Evolutionary conservation across 2,329 filamentous ascomycete species (phyloP).

Genomic region (Colletotrichum truncatum): DNA sequence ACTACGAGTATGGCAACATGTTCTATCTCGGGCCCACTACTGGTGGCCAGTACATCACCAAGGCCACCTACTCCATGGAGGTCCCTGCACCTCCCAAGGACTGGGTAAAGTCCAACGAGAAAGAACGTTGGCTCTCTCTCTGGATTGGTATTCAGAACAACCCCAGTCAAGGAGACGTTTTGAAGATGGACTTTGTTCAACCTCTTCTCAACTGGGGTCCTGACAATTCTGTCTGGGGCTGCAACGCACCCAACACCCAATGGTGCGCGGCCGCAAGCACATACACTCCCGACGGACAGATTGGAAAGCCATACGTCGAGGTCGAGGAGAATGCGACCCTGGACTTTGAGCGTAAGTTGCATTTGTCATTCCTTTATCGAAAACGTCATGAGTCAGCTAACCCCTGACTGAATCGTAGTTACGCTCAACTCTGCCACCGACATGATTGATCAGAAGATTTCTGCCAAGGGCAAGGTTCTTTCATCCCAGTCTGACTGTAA

Average conservation of each 20-base stretch:
- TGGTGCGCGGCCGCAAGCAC: constrained; percentile 17
- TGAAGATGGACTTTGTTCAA: constrained; percentile 18
- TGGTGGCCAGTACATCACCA: constrained; percentile 25
- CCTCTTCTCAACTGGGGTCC: constrained; percentile 20
- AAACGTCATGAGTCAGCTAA: neutral
- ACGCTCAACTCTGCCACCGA: constrained; percentile 11
- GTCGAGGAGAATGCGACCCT: constrained; percentile 2
- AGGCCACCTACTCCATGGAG: constrained; percentile 32
- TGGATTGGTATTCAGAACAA: constrained; percentile 19
- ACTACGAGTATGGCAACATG: constrained; percentile 21
- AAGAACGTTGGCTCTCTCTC: constrained; percentile 4
- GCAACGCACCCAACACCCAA: constrained; percentile 15
- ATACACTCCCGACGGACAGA: constrained; percentile 7
- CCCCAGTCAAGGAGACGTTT: constrained; percentile 3
- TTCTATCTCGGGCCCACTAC: constrained; percentile 17
- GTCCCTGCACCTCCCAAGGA: constrained; percentile 8
- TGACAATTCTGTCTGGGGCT: constrained; percentile 9
- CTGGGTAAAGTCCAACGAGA: constrained; percentile 15
- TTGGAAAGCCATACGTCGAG: constrained; percentile 11
- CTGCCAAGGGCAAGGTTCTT: neutral
- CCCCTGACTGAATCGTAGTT: neutral
- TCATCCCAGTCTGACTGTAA: constrained; percentile 13
- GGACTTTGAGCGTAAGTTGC: constrained; percentile 9
- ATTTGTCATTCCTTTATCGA: no score
- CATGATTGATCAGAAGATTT: constrained; percentile 17